Evolutionary conservation across 176 grass and related monocot genomes (phyloP).

Genomic region (Zoysia japonica): DNA sequence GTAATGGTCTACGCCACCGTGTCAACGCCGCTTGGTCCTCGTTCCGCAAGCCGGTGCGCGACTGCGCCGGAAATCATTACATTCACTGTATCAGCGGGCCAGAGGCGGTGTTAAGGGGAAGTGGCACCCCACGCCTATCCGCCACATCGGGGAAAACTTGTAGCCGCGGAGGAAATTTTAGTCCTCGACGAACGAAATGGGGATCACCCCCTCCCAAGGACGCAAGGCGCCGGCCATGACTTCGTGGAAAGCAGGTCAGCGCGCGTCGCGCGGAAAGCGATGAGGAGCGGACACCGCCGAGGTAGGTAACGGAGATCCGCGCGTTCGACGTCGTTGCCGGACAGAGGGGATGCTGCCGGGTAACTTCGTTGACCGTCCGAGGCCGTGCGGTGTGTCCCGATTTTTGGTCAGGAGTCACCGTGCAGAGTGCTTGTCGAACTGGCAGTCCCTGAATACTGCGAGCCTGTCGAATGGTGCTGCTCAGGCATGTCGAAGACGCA

Average conservation of each 20-base stretch:
- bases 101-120: background rate
- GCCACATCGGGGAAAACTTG: background rate
- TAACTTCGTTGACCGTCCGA: background rate
- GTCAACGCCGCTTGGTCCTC: background rate
- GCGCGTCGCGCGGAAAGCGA: background rate
- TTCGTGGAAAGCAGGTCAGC: background rate
- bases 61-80: background rate
- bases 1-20: background rate
- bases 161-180: too few species aligned
- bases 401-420: background rate
- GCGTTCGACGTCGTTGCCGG: background rate
- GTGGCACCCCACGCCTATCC: background rate
- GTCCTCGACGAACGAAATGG: too few species aligned
- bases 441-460: too few species aligned
- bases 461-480: too few species aligned
- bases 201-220: too few species aligned
- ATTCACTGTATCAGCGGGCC: background rate
- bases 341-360: background rate
- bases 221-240: too few species aligned
- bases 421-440: background rate
- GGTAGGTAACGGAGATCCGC: slow-evolving; percentile 23
- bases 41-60: background rate
- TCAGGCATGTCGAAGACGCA: too few species aligned
- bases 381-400: slow-evolving; percentile 10
- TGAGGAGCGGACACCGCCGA: background rate